Conservation (phyloP, 2,329 filamentous ascomycete species). For the Diaporthe aspalathi region DNA sequence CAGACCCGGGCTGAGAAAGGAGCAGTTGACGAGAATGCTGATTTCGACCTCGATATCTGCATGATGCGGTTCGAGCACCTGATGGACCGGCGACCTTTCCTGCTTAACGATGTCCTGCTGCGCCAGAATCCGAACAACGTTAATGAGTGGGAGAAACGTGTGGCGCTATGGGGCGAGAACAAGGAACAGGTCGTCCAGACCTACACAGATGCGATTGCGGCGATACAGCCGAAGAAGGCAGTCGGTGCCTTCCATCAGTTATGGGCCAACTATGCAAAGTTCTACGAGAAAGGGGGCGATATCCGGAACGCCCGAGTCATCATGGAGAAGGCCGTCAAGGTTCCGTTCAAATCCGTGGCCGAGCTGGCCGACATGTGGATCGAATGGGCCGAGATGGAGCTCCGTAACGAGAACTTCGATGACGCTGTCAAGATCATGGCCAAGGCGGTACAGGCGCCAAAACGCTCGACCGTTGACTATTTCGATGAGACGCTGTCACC, state of each 20-base stretch:
- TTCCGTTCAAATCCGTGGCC: slow-evolving; percentile 96
- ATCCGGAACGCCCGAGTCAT: slow-evolving; percentile 88
- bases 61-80: slow-evolving; percentile 99
- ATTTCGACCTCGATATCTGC: slow-evolving; percentile 93
- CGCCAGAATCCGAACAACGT: slow-evolving; percentile 98
- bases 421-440: slow-evolving; percentile 95
- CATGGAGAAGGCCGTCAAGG: slow-evolving; percentile 97
- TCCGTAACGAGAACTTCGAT: slow-evolving; percentile 95
- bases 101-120: slow-evolving; percentile 94
- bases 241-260: slow-evolving; percentile 93
- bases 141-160: slow-evolving; percentile 95
- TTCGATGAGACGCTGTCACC: slow-evolving; percentile 95
- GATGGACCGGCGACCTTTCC: slow-evolving; percentile 95
- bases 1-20: slow-evolving; percentile 83
- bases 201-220: slow-evolving; percentile 92
- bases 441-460: slow-evolving; percentile 96
- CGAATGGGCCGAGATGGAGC: slow-evolving; percentile 98
- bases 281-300: slow-evolving; percentile 92
- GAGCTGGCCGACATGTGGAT: slow-evolving; percentile 99
- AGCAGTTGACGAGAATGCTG: slow-evolving; percentile 81
- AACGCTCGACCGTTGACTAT: slow-evolving; percentile 98
- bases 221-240: slow-evolving; percentile 94
- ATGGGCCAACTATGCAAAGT: slow-evolving; percentile 96
- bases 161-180: slow-evolving; percentile 96
- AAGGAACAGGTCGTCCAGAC: slow-evolving; percentile 91